Evolutionary conservation across 495 filamentous ascomycete species (phyloP).

Genomic region (Astrothelium macrocarpum): DNA sequence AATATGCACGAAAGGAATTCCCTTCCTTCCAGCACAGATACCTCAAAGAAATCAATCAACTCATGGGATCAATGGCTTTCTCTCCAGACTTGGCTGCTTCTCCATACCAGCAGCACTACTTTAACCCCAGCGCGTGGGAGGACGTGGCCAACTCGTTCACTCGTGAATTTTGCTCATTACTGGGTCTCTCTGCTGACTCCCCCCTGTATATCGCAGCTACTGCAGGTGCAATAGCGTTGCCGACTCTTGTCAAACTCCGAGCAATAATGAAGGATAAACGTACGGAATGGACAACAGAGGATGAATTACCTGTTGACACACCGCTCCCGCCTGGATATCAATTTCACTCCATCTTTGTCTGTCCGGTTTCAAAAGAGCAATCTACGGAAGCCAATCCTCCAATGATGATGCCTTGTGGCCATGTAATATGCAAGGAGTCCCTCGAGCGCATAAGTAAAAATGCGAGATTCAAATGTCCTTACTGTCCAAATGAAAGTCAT

Average conservation of each 20-base stretch:
- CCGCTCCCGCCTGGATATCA: constrained; percentile 76
- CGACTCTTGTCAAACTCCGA: constrained; percentile 70
- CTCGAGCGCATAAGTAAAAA: constrained; percentile 69
- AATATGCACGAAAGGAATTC: constrained; percentile 63
- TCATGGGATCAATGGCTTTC: constrained; percentile 69
- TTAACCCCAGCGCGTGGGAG: constrained; percentile 62
- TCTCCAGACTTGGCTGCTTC: constrained; percentile 54
- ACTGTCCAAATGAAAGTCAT: constrained; percentile 80
- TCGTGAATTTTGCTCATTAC: constrained; percentile 84
- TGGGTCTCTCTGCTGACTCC: constrained; percentile 77
- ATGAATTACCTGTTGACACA: constrained; percentile 88
- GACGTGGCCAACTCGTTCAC: constrained; percentile 80
- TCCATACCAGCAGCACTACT: constrained; percentile 69
- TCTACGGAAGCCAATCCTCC: constrained; percentile 88
- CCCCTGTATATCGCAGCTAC: constrained; percentile 87
- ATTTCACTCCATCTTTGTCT: constrained; percentile 96
- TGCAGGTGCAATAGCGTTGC: constrained; percentile 83
- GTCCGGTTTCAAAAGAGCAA: constrained; percentile 92
- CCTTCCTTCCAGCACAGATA: constrained; percentile 60
- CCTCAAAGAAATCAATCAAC: constrained; percentile 61
- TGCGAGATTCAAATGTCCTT: constrained; percentile 83
- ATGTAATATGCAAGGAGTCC: constrained; percentile 82
- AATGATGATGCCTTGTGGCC: constrained; percentile 96
- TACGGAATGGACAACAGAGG: constrained; percentile 86
- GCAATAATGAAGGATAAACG: constrained; percentile 74